phyloP scores from a whole-genome alignment of 1,284 basidiomycete species.

The Vanrija sp. region DNA sequence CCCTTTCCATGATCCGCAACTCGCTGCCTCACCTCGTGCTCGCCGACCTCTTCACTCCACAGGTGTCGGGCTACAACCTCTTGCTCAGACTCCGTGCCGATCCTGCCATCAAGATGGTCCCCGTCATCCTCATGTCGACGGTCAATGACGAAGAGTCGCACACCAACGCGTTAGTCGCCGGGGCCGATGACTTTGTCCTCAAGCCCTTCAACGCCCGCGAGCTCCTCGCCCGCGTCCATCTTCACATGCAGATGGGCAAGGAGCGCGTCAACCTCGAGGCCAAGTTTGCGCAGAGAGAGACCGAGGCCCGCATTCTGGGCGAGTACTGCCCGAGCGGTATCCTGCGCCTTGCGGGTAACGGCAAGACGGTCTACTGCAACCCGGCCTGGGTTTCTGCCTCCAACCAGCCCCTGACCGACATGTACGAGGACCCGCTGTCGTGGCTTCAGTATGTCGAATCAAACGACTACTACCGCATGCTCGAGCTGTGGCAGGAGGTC shows the following conservation, averaged over 20 bases:
- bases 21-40: conserved; percentile 38
- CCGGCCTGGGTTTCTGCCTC: conserved; percentile 16
- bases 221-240: conserved; percentile 46
- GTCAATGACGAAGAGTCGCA: conserved; percentile 27
- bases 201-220: conserved; percentile 47
- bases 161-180: conserved; percentile 41
- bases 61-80: background rate
- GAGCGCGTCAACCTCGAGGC: conserved; percentile 32
- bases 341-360: conserved; percentile 23
- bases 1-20: conserved; percentile 32
- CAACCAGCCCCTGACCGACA: background rate
- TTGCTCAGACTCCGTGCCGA: conserved; percentile 17
- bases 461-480: background rate
- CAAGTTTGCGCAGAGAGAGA: conserved; percentile 28
- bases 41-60: conserved; percentile 34
- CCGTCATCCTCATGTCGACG: conserved; percentile 31
- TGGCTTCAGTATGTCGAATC: no score
- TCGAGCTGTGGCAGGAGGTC: conserved; percentile 12
- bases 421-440: no score
- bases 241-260: conserved; percentile 41
- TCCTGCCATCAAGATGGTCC: conserved; percentile 16
- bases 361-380: conserved; percentile 28
- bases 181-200: conserved; percentile 46
- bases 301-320: conserved; percentile 38
- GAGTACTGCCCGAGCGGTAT: conserved; percentile 39